Evolutionary conservation across 495 filamentous ascomycete genomes (phyloP), one percentile per base, ranked within the genome.

Genomic region (Daldinia loculata): DNA sequence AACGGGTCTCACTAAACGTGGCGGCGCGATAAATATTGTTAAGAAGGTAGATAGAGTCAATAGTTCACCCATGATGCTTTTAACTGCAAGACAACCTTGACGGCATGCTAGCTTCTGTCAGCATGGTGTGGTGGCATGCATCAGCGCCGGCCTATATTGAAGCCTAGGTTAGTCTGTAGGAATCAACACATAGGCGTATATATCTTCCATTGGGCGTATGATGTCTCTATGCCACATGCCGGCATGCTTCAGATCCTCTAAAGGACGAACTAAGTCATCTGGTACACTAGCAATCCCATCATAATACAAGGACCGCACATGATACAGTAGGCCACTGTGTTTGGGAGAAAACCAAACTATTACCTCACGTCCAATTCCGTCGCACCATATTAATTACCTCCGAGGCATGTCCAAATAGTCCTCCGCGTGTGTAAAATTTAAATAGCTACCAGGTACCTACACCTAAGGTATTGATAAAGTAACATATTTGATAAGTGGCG

Each of bases 121-220:
- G 69, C 45, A 63, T 69, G 62, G 66, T 75, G 69, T 75, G 69
- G 73, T 75, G 58, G 55, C 48, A 75, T 72, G 72, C 72, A 66
- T 72, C 61, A 52, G 52, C 39, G 41, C 61, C 56, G 34, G 72
- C 55, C 45, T 69, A 60, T 63, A 53, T 53, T 32, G 63, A 70
- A 19, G 67, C 63, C 67, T 70, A n/a, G n/a, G n/a, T n/a, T n/a
- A 56, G 63, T 57, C 39, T 58, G 71, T 62, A 66, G 65, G 65
- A 72, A 64, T 72, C 43, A 57, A 63, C 58, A 65, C 69, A 52
- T 60, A 68, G 53, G 27, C 22, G 45, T 56, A 53, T 67, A 53
- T 48, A 41, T 63, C 41, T 56, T 45, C 63, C 22, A 56, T 19
- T 59, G 39, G 29, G 22, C 56, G 61, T 65, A 36, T 38, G 19